Base-by-base conservation (phyloP, 163 green algal genomes). In the Volvox carteri region DNA sequence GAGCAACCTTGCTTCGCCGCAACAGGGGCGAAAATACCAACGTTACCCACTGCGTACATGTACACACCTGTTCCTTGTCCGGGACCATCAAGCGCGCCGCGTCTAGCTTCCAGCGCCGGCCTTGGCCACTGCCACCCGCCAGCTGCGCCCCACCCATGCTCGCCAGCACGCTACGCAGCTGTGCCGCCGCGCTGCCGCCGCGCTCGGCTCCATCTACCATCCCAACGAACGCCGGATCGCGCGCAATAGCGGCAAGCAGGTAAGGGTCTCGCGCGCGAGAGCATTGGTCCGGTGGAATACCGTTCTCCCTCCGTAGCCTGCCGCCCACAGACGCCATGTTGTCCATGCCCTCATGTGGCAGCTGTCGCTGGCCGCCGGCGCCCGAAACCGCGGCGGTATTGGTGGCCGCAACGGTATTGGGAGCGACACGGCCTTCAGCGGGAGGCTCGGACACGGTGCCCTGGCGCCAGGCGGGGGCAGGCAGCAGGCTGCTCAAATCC, bases 401-500 rank as follows among this genome's bases (percentile, higher is more conserved):
- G 54, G 54, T 65, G 37, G 60, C 67, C 33, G 25, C 35, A 12
- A 37, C 21, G 19, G 39, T 42, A 39, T 4, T 78, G 23, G 70
- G 5, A 35, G 70, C 44, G 16, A 18, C 70, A 21, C 28, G 70
- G 39, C 70, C 70, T 28, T 5, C 18, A 12, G 30, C 2, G 5
- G 67, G 14, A 21, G 37, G 30, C 2, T 76, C 67, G 21, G 73
- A 28, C n/a, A 14, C 42, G 75, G 23, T n/a, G 18, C 35, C 35
- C 33, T 85, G 50, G 56, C 56, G 79, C 80, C 80, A 87, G 19
- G 80, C 80, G 8, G 80, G 80, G 21, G 65, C 65, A 0, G 80
- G 80, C 48, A 88, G 83, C 48, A 88, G 68, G 25, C 68, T 81
- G 67, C 14, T 48, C 44, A 88, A 52, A 37, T 88, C 68, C 46